Evolutionary conservation across 2,329 filamentous ascomycete genomes (phyloP).

Genomic region (Thelonectria discophora): DNA sequence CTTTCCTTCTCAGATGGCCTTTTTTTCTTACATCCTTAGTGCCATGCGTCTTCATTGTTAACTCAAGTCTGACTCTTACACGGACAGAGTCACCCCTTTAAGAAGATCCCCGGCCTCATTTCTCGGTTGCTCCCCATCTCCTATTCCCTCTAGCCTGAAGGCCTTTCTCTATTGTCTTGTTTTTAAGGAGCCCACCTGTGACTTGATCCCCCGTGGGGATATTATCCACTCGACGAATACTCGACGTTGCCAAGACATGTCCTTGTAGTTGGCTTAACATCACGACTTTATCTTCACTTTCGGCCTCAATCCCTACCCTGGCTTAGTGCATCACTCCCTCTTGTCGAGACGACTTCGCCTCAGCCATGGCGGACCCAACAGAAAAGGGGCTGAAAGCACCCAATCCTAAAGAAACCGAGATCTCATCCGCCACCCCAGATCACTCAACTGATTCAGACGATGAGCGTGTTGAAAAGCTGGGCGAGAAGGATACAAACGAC

Average conservation of each 20-base stretch:
- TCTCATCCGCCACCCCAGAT: constrained; percentile 39
- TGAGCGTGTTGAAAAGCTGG: constrained; percentile 27
- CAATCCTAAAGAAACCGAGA: constrained; percentile 42
- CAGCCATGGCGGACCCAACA: constrained; percentile 40
- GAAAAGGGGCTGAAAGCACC: constrained; percentile 44
- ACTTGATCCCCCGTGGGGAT: constrained; percentile 6
- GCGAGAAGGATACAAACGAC: constrained; percentile 24
- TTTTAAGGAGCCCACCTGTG: constrained; percentile 2
- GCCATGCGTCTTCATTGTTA: neutral
- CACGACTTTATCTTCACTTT: neutral
- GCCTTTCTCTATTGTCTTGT: neutral
- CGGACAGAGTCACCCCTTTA: neutral
- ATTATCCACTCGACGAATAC: constrained; percentile 7
- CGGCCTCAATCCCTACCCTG: neutral
- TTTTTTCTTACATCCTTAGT: constrained; percentile 2
- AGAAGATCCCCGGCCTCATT: neutral
- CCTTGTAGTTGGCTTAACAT: neutral
- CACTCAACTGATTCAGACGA: constrained; percentile 31
- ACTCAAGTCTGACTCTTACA: neutral
- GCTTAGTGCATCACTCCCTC: neutral
- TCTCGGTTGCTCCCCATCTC: neutral
- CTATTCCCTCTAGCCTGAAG: neutral
- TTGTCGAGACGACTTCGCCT: constrained; percentile 9
- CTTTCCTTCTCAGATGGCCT: constrained; percentile 1
- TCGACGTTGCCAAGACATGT: constrained; percentile 18